Evolutionary conservation across 1,139 yeast species (phyloP).

Genomic region (Yamadazyma pseudoaaseri): DNA sequence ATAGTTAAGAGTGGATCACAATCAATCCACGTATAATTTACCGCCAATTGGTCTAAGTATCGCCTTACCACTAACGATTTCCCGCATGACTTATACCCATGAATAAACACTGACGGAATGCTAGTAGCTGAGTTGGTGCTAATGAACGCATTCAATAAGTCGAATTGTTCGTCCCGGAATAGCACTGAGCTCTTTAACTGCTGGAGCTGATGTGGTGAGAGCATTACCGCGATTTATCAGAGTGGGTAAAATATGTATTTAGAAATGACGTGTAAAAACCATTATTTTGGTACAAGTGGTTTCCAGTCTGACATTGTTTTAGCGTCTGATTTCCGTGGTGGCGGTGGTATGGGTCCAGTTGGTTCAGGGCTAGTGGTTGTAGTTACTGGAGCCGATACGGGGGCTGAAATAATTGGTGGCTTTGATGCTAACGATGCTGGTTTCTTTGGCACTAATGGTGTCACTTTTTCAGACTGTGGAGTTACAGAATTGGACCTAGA

Average conservation of each 20-base stretch:
- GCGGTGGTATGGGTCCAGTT: conserved; percentile 28
- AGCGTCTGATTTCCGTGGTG: conserved; percentile 17
- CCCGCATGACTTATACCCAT: conserved; percentile 44
- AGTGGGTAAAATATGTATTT: too few relatives aligned
- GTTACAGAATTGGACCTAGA: conserved; percentile 32
- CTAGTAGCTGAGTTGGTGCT: conserved; percentile 20
- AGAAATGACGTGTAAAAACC: too few relatives aligned
- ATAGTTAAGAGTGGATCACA: conserved; percentile 44
- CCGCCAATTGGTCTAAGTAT: conserved; percentile 23
- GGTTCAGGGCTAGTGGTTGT: conserved; percentile 6
- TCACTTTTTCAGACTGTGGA: conserved; percentile 17
- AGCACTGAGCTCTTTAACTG: conserved; percentile 1
- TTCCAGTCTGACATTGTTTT: conserved; percentile 54
- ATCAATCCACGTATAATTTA: conserved; percentile 26
- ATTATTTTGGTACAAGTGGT: conserved; percentile 52
- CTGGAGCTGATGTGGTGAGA: background rate
- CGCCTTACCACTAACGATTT: conserved; percentile 32
- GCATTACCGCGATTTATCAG: too few relatives aligned
- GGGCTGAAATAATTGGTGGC: conserved; percentile 3
- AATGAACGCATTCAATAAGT: conserved; percentile 28
- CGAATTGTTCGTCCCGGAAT: conserved; percentile 19
- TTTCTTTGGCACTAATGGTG: conserved; percentile 39
- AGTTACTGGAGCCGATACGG: conserved; percentile 7
- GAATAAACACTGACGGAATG: conserved; percentile 33
- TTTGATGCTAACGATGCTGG: conserved; percentile 27